These are phyloP conservation scores for Mycocentrospora acerina DNA, from an alignment of 2,329 filamentous ascomycete species.

Conservation along the genomic window DNA sequence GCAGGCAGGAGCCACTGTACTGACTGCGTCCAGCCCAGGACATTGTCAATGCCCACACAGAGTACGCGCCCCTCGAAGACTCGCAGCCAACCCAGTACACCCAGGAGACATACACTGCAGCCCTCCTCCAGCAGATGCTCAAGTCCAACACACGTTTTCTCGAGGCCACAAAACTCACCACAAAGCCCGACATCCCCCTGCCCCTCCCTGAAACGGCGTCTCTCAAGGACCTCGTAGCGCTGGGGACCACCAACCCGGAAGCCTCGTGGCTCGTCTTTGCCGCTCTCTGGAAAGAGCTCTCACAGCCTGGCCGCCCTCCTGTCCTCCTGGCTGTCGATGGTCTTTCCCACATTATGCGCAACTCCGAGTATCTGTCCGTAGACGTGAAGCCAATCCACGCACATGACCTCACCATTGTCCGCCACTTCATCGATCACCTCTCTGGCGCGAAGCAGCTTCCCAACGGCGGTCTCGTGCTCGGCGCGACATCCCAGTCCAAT, in stretches of 20 bases:
- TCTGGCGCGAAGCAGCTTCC: constrained; percentile 49
- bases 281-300: constrained; percentile 80
- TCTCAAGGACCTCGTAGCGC: constrained; percentile 67
- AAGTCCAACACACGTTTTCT: constrained; percentile 72
- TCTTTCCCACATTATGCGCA: constrained; percentile 76
- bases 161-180: constrained; percentile 51
- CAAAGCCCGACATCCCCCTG: constrained; percentile 60
- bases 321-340: constrained; percentile 79
- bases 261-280: constrained; percentile 78
- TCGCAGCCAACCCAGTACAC: constrained; percentile 61
- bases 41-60: constrained; percentile 74
- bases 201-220: constrained; percentile 59
- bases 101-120: constrained; percentile 76
- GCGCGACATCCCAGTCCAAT: constrained; percentile 73
- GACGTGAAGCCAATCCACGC: constrained; percentile 77
- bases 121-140: constrained; percentile 70
- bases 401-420: constrained; percentile 77
- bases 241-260: constrained; percentile 73
- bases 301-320: constrained; percentile 56
- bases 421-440: constrained; percentile 73
- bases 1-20: constrained; percentile 1
- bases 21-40: constrained; percentile 66
- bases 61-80: constrained; percentile 71
- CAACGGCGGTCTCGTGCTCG: constrained; percentile 80
- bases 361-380: constrained; percentile 72